Evolutionary conservation across 768 basidiomycete species (phyloP).

Genomic region (Calocera cornea): DNA sequence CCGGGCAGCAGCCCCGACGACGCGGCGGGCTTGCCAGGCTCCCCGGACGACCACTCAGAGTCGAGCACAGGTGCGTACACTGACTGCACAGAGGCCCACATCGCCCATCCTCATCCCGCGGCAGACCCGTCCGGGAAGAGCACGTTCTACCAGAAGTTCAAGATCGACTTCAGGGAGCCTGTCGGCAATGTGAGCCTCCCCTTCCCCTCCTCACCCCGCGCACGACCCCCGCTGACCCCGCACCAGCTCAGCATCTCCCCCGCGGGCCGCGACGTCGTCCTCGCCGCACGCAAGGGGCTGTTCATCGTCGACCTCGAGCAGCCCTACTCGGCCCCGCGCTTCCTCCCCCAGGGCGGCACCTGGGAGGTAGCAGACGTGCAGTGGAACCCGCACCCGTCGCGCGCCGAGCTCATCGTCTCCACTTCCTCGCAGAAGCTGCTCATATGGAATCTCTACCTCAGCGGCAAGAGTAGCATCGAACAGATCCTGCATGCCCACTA

Average conservation of each 20-base stretch:
- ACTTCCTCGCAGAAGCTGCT: constrained; percentile 82
- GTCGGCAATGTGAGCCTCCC: constrained; percentile 20
- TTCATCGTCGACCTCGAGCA: constrained; percentile 91
- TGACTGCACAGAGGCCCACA: too few species aligned
- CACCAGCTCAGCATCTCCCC: constrained; percentile 84
- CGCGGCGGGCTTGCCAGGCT: not conserved
- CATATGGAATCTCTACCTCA: constrained; percentile 82
- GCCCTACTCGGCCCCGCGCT: constrained; percentile 75
- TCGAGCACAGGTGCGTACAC: not conserved
- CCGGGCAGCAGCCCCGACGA: not conserved
- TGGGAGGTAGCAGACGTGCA: constrained; percentile 93
- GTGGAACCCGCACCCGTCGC: constrained; percentile 73
- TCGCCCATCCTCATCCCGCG: too few species aligned
- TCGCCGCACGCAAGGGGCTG: constrained; percentile 81
- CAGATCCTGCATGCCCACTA: constrained; percentile 80
- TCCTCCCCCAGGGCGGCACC: constrained; percentile 88
- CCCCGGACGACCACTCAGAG: not conserved
- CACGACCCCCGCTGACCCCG: constrained; percentile 9
- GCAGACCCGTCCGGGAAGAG: not conserved
- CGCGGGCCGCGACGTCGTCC: constrained; percentile 70
- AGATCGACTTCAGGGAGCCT: constrained; percentile 25
- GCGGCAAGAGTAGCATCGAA: constrained; percentile 66
- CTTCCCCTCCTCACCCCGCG: constrained; percentile 8
- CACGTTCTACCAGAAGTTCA: not conserved
- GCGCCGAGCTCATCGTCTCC: constrained; percentile 70